Evolutionary conservation across 192 early-diverging fungal genomes (phyloP).

Genomic region (Coemansia sp.): DNA sequence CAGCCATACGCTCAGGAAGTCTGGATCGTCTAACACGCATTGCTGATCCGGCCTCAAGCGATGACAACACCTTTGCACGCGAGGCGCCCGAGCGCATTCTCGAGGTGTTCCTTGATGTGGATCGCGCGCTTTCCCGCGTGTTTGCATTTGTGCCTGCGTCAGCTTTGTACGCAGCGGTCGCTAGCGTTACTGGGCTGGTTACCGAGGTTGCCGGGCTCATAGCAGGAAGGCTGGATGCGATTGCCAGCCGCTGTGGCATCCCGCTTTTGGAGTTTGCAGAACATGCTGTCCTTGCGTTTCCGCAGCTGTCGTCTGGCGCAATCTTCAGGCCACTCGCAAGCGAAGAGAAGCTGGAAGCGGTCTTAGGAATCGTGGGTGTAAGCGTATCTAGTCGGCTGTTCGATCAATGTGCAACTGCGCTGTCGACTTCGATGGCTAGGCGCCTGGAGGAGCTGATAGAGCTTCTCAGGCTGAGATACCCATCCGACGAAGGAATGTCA

Average conservation of each 20-base stretch:
- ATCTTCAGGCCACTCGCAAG: constrained; percentile 30
- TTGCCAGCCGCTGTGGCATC: constrained; percentile 2
- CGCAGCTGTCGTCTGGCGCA: not conserved
- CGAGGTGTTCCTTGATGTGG: constrained; percentile 32
- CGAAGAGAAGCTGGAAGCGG: constrained; percentile 28
- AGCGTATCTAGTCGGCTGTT: constrained; percentile 18
- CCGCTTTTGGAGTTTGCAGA: not conserved
- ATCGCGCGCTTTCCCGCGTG: constrained; percentile 15
- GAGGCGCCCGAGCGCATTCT: constrained; percentile 19
- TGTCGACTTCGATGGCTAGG: constrained; percentile 13
- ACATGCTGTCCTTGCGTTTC: not conserved
- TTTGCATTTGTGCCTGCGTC: constrained; percentile 31
- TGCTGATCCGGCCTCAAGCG: constrained; percentile 6
- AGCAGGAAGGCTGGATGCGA: not conserved
- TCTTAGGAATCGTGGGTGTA: constrained; percentile 18
- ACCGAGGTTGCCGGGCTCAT: constrained; percentile 10
- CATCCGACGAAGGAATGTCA: not conserved
- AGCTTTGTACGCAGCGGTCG: constrained; percentile 1
- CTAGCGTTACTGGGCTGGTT: constrained; percentile 11
- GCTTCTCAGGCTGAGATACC: constrained; percentile 4
- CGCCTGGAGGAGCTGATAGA: constrained; percentile 10
- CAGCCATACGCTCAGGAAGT: constrained; percentile 14
- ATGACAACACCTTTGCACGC: constrained; percentile 18
- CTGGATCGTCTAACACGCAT: constrained; percentile 10
- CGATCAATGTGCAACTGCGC: constrained; percentile 15